A percentile compares a stretch with the other conserved stretches of the same genome.
phyloP scores from a whole-genome alignment of 345 rosid species.

The Fremontodendron californicum region DNA sequence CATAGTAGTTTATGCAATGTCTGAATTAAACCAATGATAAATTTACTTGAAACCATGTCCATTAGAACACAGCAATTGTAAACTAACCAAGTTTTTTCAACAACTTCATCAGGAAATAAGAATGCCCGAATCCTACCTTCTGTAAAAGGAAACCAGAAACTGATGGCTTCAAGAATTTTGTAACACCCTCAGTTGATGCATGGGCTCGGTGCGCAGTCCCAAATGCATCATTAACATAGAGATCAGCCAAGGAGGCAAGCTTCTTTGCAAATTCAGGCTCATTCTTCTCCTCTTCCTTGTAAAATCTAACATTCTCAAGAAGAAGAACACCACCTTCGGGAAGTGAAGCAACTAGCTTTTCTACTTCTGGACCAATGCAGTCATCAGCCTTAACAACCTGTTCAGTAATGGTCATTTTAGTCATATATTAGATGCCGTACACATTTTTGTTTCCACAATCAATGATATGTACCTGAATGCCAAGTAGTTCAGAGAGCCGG shows the following conservation, averaged over 20 bases:
- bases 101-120: background rate
- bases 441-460: background rate
- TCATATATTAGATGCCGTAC: background rate
- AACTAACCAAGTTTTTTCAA: background rate
- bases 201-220: slow-evolving; percentile 97
- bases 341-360: slow-evolving; percentile 69
- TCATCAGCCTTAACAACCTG: slow-evolving; percentile 80
- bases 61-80: background rate
- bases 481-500: slow-evolving; percentile 77
- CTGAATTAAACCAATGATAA: background rate
- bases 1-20: background rate
- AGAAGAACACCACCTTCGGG: slow-evolving; percentile 84
- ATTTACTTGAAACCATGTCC: background rate
- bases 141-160: slow-evolving; percentile 96
- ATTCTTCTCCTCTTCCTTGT: slow-evolving; percentile 92
- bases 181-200: slow-evolving; percentile 95
- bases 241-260: slow-evolving; percentile 85
- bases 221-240: slow-evolving; percentile 92
- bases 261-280: slow-evolving; percentile 91
- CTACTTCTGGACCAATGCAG: slow-evolving; percentile 88
- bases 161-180: slow-evolving; percentile 81
- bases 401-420: background rate
- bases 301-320: slow-evolving; percentile 85
- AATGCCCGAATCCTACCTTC: slow-evolving; percentile 42
- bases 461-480: slow-evolving; percentile 52